Percentiles rank a stretch among this genome's conserved stretches.
Conservation (phyloP, 192 early-diverging fungal species). For the Backusella mclennaniae region DNA sequence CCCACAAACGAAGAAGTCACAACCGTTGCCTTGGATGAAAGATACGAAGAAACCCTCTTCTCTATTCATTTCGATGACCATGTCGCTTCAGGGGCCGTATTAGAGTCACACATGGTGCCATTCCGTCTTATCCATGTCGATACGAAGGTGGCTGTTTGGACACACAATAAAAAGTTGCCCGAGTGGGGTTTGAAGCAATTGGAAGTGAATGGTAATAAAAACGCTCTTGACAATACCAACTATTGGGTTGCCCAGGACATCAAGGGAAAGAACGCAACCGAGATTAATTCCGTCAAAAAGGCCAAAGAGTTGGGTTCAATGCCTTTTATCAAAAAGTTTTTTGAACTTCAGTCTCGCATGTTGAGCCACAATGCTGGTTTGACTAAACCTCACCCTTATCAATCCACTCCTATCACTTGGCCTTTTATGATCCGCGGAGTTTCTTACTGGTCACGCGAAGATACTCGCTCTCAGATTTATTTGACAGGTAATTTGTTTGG, state of each 20-base stretch:
- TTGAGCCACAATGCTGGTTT: conserved; percentile 89
- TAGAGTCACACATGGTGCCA: conserved; percentile 57
- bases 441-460: conserved; percentile 89
- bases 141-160: conserved; percentile 79
- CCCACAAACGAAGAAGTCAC: conserved; percentile 67
- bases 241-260: conserved; percentile 78
- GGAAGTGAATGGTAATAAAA: conserved; percentile 94
- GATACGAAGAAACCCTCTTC: conserved; percentile 57
- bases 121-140: conserved; percentile 75
- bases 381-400: conserved; percentile 93
- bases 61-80: conserved; percentile 57
- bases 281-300: conserved; percentile 48
- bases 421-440: conserved; percentile 87
- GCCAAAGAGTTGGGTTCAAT: conserved; percentile 54
- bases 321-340: conserved; percentile 78
- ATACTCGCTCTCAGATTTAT: conserved; percentile 80
- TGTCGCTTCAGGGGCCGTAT: conserved; percentile 29
- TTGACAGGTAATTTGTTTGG: conserved; percentile 86
- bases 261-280: conserved; percentile 54
- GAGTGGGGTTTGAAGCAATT: conserved; percentile 88
- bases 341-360: conserved; percentile 91
- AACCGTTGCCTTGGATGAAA: conserved; percentile 53
- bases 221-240: conserved; percentile 65
- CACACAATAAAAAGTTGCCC: conserved; percentile 67
- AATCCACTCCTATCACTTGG: conserved; percentile 82